Base-by-base conservation (phyloP, 441 rosid species). In the Erodium texanum region DNA sequence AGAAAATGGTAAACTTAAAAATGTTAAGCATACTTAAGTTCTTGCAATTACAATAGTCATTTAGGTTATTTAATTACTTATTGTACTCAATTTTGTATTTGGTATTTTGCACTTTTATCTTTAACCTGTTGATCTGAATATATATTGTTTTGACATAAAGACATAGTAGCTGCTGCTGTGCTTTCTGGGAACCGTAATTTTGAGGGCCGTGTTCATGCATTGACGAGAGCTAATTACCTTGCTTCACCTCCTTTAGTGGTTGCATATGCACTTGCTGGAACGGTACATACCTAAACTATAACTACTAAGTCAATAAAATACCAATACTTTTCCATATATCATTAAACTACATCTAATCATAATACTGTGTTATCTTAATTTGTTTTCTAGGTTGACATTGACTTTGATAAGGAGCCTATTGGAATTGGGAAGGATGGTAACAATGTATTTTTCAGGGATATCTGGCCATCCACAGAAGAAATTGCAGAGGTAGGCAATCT, bases 201-300 rank as follows among this genome's bases (percentile, higher is more conserved):
- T 72, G 99, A 95, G 80, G 99, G 99, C 5, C 95, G 97, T 74
- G 97, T 95, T 75, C 99, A 95, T 76, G 74, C 98, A 54, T 80
- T 94, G 87, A 94, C 99, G 36, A 88, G 99, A 78, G 99, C 99
- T 62, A 94, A 92, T 83, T 94, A 89, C 79, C 98, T 94, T 74
- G 99, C 98, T 76, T 94, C 99, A 24, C 97, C 99, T 69, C 99
- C 98, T 70, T 75, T 92, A 68, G 97, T 94, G 73, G 97, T 94
- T 72, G 99, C 96, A 38, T 94, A 94, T 84, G 98, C 99, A 68
- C 97, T 94, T 75, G 98, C 99, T 82, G 98, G 98, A 79, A 94
- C 97, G 82, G 99, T 94, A 88, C 5, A 9, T 24, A 63, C 19
- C 15, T 24, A 24, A 16, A 4, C 3, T 45, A 16, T 19, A 20